phyloP scores from a whole-genome alignment of 345 rosid genomes.

The Pistacia integerrima region DNA sequence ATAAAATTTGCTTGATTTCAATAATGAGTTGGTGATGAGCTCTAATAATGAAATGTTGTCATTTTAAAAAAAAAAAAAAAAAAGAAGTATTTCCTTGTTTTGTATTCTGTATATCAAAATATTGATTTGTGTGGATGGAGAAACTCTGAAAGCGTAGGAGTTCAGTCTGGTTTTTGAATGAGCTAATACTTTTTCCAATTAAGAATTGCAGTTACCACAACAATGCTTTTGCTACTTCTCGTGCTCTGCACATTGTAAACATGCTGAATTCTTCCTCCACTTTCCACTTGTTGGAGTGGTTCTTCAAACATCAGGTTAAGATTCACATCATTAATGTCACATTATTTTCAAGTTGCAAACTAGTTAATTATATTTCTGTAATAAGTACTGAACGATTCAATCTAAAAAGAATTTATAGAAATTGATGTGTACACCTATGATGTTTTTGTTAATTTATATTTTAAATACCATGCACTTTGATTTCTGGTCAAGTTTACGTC shows the following conservation, averaged over 20 bases:
- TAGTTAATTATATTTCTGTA: background rate
- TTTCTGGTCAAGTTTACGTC: background rate
- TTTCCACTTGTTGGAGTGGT: constrained; percentile 59
- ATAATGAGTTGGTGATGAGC: background rate
- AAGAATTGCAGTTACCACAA: constrained; percentile 74
- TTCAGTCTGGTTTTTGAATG: background rate
- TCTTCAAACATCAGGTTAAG: constrained; percentile 77
- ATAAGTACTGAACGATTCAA: background rate
- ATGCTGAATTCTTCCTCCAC: constrained; percentile 54
- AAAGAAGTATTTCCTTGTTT: too few relatives aligned
- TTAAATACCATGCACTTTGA: too few relatives aligned
- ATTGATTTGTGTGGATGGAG: background rate
- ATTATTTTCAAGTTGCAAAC: background rate
- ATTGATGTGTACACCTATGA: background rate
- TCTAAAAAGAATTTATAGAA: background rate
- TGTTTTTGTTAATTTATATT: background rate
- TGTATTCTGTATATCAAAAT: too few relatives aligned
- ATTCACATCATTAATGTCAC: background rate
- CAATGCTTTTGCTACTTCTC: constrained; percentile 74
- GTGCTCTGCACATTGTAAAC: constrained; percentile 75
- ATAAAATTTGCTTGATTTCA: background rate
- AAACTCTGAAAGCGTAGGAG: background rate
- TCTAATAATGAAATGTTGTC: too few relatives aligned
- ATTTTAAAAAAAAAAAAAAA: too few relatives aligned
- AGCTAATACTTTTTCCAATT: background rate